Percentiles rank a stretch among this genome's conserved stretches.
phyloP scores from a whole-genome alignment of 305 asterid genomes.

The Vinca major region DNA sequence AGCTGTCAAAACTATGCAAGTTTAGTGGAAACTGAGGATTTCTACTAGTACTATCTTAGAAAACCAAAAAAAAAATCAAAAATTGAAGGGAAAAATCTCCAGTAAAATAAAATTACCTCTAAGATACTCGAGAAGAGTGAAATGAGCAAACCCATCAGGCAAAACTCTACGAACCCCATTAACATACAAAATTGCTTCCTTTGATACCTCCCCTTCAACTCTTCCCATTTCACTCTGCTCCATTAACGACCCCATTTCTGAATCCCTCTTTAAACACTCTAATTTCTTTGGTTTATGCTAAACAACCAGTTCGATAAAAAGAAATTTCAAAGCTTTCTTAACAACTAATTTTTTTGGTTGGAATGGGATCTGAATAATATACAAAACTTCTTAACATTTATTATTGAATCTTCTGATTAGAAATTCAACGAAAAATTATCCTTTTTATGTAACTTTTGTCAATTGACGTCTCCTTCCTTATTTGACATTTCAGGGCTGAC shows the following conservation, averaged over 20 bases:
- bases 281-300: neutral
- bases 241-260: slow-evolving; percentile 56
- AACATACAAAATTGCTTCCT: slow-evolving; percentile 67
- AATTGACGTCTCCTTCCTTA: too few relatives aligned
- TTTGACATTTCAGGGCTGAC: too few relatives aligned
- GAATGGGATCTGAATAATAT: too few relatives aligned
- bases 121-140: slow-evolving; percentile 89
- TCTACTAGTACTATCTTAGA: too few relatives aligned
- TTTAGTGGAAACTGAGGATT: too few relatives aligned
- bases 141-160: slow-evolving; percentile 82
- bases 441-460: too few relatives aligned
- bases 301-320: neutral
- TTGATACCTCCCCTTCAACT: slow-evolving; percentile 24
- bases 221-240: slow-evolving; percentile 27
- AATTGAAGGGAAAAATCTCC: too few relatives aligned
- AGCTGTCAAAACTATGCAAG: too few relatives aligned
- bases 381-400: too few relatives aligned
- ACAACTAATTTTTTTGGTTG: neutral
- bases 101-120: slow-evolving; percentile 39
- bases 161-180: slow-evolving; percentile 83
- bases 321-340: neutral
- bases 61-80: too few relatives aligned
- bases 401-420: too few relatives aligned
- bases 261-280: neutral
- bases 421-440: too few relatives aligned